Evolutionary conservation across 2,329 filamentous ascomycete genomes (phyloP), one percentile per base, ranked within the genome.

Genomic region (Eurotiales sp.): DNA sequence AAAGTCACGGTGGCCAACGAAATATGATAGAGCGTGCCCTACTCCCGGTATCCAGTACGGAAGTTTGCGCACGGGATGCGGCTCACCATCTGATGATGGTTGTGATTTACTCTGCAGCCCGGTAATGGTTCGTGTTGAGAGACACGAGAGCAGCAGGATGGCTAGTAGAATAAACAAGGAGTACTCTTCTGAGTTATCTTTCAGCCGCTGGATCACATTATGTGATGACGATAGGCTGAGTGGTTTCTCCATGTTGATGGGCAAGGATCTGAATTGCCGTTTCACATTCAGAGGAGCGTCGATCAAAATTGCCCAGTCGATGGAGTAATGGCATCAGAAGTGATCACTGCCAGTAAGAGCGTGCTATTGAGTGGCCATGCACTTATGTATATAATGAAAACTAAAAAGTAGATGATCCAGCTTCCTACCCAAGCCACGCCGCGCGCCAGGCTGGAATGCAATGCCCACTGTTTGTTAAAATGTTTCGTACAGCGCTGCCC

Each of bases 31-130:
- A 6, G 75, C 70, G 68, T 85, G 79, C 34, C 80, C 79, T 8
- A 84, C 30, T 46, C 77, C 71, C 1, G 82, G 82, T 7, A 85
- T 63, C 78, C 80, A 85, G 64, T 85, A 85, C 23, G 80, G 79
- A 19, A 77, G 57, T 51, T 72, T 64, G 62, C 76, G 76, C 54
- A 79, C 72, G 49, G 65, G 66, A 56, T 62, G 62, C 36, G 63
- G 48, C 30, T 61, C 56, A n/a, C 59, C 59, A n/a, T 59, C 43
- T 41, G 57, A 55, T 29, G 48, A 50, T 17, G 46, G 52, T 45
- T 55, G 58, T 23, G 59, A 59, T n/a, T 56, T 56, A 46, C 64
- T 67, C 37, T 61, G 64, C 12, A 73, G 29, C 10, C 66, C 71
- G 4, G 65, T 70, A 44, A 66, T 57, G 37, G 72, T 58, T 40